These are phyloP conservation scores for Alternaria viburni DNA, from an alignment of 2,329 filamentous ascomycete species.

Conservation along the genomic window DNA sequence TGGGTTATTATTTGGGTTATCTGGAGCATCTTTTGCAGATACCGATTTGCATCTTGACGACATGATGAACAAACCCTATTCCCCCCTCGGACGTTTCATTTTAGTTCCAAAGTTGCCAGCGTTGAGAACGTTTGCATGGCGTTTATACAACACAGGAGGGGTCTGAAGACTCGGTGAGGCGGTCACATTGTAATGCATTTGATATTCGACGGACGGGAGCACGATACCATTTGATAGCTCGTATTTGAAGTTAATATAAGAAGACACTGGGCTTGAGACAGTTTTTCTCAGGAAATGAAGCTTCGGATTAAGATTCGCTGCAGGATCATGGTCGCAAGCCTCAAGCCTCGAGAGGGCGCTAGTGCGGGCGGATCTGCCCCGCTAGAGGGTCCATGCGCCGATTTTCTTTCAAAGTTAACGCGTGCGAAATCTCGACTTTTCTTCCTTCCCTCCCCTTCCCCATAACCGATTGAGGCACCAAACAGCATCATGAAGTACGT, in stretches of 20 bases:
- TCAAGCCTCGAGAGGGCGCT: conserved; percentile 9
- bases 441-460: conserved; percentile 52
- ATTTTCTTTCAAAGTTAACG: conserved; percentile 38
- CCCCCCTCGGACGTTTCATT: conserved; percentile 18
- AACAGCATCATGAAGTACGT: conserved; percentile 76
- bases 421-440: conserved; percentile 25
- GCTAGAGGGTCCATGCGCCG: conserved; percentile 18
- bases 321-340: conserved; percentile 25
- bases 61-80: conserved; percentile 35
- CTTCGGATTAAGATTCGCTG: conserved; percentile 27
- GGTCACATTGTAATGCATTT: conserved; percentile 40
- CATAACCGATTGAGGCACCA: conserved; percentile 49
- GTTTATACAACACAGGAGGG: conserved; percentile 5
- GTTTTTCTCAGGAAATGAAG: background rate
- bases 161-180: conserved; percentile 5
- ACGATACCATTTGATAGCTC: conserved; percentile 48
- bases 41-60: conserved; percentile 45
- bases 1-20: conserved; percentile 36
- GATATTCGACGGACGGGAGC: conserved; percentile 32
- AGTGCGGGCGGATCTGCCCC: conserved; percentile 17
- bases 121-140: conserved; percentile 9
- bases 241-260: conserved; percentile 26
- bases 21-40: conserved; percentile 42
- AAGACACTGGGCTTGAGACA: background rate
- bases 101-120: conserved; percentile 15